These are phyloP conservation scores for Colletotrichum navitas DNA, from an alignment of 2,329 filamentous ascomycete species.

Conservation along the genomic window DNA sequence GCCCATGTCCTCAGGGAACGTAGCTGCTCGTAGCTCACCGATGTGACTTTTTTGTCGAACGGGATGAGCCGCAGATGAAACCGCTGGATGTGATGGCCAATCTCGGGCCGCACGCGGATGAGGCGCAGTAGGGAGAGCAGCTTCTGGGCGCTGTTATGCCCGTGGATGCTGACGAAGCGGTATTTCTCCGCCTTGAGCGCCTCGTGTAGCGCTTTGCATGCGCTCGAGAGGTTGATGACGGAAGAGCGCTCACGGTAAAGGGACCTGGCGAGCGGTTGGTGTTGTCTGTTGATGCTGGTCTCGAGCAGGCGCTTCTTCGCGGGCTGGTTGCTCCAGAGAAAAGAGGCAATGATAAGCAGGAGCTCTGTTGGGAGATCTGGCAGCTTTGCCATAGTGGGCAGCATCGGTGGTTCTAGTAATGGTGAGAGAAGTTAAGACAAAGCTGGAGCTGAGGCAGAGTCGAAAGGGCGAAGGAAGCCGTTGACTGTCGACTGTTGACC, in stretches of 20 bases:
- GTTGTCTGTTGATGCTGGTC: neutral
- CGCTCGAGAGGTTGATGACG: neutral
- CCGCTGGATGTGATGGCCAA: neutral
- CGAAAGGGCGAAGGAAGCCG: neutral
- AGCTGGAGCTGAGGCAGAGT: neutral
- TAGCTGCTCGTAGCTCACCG: neutral
- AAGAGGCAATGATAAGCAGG: neutral
- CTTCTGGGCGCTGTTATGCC: neutral
- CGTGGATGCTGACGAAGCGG: slow-evolving; percentile 3
- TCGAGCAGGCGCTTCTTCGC: neutral
- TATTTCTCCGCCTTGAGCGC: neutral
- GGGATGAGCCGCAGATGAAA: neutral
- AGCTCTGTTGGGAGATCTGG: neutral
- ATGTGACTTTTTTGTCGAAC: neutral
- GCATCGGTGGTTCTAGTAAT: neutral
- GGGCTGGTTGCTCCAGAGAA: neutral
- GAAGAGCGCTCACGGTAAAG: neutral
- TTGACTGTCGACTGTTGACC: too few relatives aligned
- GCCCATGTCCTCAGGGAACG: neutral
- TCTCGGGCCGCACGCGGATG: neutral
- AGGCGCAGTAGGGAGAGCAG: neutral
- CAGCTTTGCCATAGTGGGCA: neutral
- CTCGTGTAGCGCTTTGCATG: neutral
- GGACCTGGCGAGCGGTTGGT: neutral
- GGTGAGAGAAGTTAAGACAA: neutral